These are phyloP conservation scores for Collybia sp. DNA, from an alignment of 768 basidiomycete species.

Conservation along the genomic window DNA sequence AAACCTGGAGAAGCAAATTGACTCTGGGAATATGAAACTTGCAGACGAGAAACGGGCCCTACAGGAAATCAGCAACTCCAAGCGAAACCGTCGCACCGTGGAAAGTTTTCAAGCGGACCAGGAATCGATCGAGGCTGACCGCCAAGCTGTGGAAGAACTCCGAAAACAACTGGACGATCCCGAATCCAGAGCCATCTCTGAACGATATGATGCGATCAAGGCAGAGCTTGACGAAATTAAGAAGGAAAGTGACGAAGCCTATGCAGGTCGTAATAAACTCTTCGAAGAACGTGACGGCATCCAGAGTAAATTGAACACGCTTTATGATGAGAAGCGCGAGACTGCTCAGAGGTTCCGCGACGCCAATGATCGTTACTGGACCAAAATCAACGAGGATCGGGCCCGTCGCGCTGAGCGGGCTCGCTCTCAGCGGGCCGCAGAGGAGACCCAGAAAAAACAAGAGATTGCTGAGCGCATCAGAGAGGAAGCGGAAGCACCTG, in stretches of 20 bases:
- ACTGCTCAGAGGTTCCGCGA: conserved; percentile 70
- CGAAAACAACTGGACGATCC: conserved; percentile 88
- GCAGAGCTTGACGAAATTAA: conserved; percentile 83
- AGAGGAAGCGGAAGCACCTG: conserved; percentile 88
- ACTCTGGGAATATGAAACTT: conserved; percentile 87
- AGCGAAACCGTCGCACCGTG: conserved; percentile 67
- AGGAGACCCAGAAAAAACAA: conserved; percentile 75
- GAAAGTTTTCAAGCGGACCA: conserved; percentile 81
- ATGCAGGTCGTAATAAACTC: conserved; percentile 75
- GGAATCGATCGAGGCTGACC: conserved; percentile 77
- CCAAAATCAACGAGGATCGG: conserved; percentile 85
- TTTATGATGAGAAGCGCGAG: conserved; percentile 77
- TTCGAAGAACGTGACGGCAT: conserved; percentile 82
- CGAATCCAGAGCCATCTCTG: conserved; percentile 73
- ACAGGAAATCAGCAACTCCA: conserved; percentile 76
- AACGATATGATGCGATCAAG: conserved; percentile 79
- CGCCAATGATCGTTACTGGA: conserved; percentile 76
- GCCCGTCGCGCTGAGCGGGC: conserved; percentile 75
- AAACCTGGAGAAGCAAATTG: conserved; percentile 83
- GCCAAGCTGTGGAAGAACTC: conserved; percentile 69
- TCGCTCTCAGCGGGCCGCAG: conserved; percentile 70
- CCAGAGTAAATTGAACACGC: conserved; percentile 61
- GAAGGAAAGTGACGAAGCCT: conserved; percentile 81
- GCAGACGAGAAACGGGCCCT: conserved; percentile 95
- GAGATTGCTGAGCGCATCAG: conserved; percentile 76